Evolutionary conservation across 345 rosid genomes (phyloP).

Genomic region (Moricandia moricandioides): DNA sequence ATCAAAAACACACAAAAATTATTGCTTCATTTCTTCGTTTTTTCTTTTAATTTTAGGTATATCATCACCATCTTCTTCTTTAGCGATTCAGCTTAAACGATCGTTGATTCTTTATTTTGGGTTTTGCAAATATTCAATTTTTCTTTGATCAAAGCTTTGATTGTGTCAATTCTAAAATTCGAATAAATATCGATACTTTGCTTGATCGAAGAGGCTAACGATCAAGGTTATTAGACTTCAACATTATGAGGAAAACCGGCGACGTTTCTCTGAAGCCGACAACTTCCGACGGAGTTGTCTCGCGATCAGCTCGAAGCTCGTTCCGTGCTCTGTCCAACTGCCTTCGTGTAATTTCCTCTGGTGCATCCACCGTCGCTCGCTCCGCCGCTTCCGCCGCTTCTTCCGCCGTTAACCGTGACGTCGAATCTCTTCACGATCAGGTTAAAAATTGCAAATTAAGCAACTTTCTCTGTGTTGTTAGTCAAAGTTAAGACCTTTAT

Average conservation of each 20-base stretch:
- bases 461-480: not conserved
- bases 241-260: slow-evolving; percentile 60
- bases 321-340: slow-evolving; percentile 77
- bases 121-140: slow-evolving; percentile 3
- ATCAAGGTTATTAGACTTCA: slow-evolving; percentile 11
- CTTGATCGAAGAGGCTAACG: slow-evolving; percentile 6
- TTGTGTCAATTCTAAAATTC: not conserved
- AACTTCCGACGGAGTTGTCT: slow-evolving; percentile 36
- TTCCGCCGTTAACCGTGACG: slow-evolving; percentile 67
- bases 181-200: not conserved
- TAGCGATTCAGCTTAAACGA: slow-evolving; percentile 22
- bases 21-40: slow-evolving; percentile 8
- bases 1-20: not conserved
- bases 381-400: slow-evolving; percentile 84
- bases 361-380: slow-evolving; percentile 87
- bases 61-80: not conserved
- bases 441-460: slow-evolving; percentile 35
- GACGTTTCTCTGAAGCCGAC: slow-evolving; percentile 47
- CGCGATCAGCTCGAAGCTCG: slow-evolving; percentile 71
- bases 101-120: slow-evolving; percentile 22
- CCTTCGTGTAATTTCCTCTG: slow-evolving; percentile 73
- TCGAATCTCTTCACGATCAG: slow-evolving; percentile 64
- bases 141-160: slow-evolving; percentile 12
- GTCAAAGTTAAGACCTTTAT: not conserved
- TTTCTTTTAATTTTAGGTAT: not conserved